These are phyloP conservation scores for Tieghemostelium lacteum DNA, from an alignment of 78 protist genomes.

Conservation along the genomic window DNA sequence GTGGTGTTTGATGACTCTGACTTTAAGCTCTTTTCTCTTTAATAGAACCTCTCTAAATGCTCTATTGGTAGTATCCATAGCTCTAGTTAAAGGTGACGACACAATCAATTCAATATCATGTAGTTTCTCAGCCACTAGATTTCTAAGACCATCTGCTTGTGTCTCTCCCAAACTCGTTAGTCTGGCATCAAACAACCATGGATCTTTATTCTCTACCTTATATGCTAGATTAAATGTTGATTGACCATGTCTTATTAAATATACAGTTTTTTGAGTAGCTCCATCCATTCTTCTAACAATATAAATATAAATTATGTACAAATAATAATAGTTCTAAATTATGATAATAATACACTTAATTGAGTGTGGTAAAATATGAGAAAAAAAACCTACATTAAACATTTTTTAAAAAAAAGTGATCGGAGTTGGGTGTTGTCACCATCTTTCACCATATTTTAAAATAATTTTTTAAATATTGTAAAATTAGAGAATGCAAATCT, in stretches of 20 bases:
- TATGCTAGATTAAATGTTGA: slow-evolving; percentile 62
- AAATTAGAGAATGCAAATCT: no score
- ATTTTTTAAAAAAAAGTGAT: no score
- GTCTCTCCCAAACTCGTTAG: slow-evolving; percentile 31
- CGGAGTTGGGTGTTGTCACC: no score
- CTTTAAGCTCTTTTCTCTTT: background rate
- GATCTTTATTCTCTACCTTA: slow-evolving; percentile 14
- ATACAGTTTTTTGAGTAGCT: slow-evolving; percentile 14
- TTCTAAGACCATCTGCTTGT: slow-evolving; percentile 41
- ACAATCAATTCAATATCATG: slow-evolving; percentile 9
- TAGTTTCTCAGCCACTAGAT: background rate
- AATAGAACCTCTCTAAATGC: slow-evolving; percentile 16
- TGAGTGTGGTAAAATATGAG: no score
- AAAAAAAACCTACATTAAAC: no score
- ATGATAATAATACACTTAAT: no score
- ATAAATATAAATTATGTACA: no score
- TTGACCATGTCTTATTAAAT: slow-evolving; percentile 74
- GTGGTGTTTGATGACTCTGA: slow-evolving; percentile 8
- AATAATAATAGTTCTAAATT: no score
- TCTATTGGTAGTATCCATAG: slow-evolving; percentile 55
- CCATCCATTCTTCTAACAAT: no score
- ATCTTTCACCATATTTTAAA: no score
- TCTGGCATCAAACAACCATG: slow-evolving; percentile 51
- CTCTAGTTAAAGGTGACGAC: slow-evolving; percentile 48
- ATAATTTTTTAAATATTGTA: no score